Evolutionary conservation across 2,329 filamentous ascomycete species (phyloP).

Genomic region (Monascus ruber): DNA sequence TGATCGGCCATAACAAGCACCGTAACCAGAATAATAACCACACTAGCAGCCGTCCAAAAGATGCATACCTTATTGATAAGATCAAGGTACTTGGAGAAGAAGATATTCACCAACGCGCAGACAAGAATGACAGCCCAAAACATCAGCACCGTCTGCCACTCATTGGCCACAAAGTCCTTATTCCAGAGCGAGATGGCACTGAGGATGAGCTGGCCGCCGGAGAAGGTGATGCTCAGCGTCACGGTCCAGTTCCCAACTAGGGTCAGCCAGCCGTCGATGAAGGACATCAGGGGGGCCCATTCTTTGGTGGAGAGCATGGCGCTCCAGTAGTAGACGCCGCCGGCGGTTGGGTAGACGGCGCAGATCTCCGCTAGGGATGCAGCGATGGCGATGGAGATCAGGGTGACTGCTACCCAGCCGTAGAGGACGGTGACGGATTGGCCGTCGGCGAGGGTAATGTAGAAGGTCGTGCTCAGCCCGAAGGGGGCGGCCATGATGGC

Average conservation of each 20-base stretch:
- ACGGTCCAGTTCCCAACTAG: constrained; percentile 65
- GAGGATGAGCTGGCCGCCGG: constrained; percentile 58
- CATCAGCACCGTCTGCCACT: constrained; percentile 58
- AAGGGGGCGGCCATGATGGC: constrained; percentile 65
- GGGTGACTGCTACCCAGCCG: constrained; percentile 56
- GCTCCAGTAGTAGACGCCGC: constrained; percentile 61
- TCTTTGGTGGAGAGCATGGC: constrained; percentile 55
- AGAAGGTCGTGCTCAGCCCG: constrained; percentile 56
- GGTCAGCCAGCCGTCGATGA: constrained; percentile 61
- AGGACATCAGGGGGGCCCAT: constrained; percentile 56
- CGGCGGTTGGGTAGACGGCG: constrained; percentile 56
- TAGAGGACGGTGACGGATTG: constrained; percentile 58
- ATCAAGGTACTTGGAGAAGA: constrained; percentile 51
- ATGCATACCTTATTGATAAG: constrained; percentile 63
- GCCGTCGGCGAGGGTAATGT: constrained; percentile 57
- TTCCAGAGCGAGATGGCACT: constrained; percentile 58
- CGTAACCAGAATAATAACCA: constrained; percentile 56
- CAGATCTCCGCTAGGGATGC: constrained; percentile 59
- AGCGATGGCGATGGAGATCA: constrained; percentile 53
- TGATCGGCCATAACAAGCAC: constrained; percentile 50
- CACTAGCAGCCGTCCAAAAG: constrained; percentile 56
- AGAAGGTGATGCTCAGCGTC: constrained; percentile 57
- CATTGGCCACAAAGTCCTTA: constrained; percentile 55
- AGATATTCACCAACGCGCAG: constrained; percentile 54
- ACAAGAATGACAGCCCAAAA: constrained; percentile 62